Conservation (phyloP, 805 yeast genomes). For the Metschnikowia rubicola region DNA sequence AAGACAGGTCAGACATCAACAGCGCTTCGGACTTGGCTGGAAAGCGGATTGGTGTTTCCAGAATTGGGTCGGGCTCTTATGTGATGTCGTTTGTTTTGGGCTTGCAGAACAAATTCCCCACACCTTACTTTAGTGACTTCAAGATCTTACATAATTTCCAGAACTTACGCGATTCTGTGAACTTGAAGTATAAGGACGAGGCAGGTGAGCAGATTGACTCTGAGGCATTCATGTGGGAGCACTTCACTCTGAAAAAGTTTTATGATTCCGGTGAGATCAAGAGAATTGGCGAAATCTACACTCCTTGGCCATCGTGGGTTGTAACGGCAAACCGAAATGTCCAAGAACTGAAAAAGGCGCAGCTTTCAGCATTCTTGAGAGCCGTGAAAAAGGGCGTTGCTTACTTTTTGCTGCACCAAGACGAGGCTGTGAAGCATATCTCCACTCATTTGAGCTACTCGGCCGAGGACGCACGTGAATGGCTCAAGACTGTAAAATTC, state of each 20-base stretch:
- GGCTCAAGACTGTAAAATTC: constrained; percentile 79
- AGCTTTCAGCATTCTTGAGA: constrained; percentile 38
- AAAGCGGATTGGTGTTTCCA: constrained; percentile 68
- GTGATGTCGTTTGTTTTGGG: constrained; percentile 88
- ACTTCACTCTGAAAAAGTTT: constrained; percentile 83
- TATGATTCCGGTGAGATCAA: constrained; percentile 79
- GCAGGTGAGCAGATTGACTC: constrained; percentile 36
- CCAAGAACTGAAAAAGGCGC: constrained; percentile 24
- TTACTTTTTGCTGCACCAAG: constrained; percentile 57
- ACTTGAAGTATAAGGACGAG: constrained; percentile 38
- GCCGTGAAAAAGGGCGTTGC: constrained; percentile 65
- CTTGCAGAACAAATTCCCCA: constrained; percentile 50
- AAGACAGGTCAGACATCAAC: constrained; percentile 51
- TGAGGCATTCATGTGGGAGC: constrained; percentile 96
- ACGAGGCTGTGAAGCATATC: constrained; percentile 66
- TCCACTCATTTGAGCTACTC: constrained; percentile 69
- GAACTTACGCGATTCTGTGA: constrained; percentile 78
- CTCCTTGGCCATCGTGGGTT: constrained; percentile 98
- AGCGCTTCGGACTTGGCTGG: constrained; percentile 54
- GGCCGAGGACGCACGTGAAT: constrained; percentile 69
- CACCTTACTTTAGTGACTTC: constrained; percentile 50
- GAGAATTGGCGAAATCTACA: constrained; percentile 80
- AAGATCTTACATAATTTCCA: constrained; percentile 64
- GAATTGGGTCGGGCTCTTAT: constrained; percentile 89
- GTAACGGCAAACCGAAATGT: constrained; percentile 51